Evolutionary conservation across 2,329 filamentous ascomycete genomes (phyloP).

Genomic region (Monosporascus sp.): DNA sequence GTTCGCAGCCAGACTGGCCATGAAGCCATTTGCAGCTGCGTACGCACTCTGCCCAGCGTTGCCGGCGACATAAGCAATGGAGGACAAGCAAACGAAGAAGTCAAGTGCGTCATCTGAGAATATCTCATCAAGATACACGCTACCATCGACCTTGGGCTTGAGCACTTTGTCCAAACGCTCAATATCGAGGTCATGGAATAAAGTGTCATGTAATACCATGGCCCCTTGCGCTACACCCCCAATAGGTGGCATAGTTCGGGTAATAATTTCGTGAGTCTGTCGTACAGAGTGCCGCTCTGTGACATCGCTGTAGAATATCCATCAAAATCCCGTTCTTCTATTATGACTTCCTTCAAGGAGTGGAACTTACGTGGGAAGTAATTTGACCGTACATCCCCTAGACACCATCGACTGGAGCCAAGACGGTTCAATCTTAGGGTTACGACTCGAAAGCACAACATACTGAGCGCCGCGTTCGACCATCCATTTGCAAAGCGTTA

Average conservation of each 20-base stretch:
- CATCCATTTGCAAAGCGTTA: constrained; percentile 36
- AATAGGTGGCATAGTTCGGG: constrained; percentile 26
- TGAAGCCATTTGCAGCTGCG: not conserved
- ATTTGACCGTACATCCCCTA: constrained; percentile 6
- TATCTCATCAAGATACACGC: constrained; percentile 24
- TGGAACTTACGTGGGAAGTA: constrained; percentile 1
- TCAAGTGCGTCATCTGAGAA: constrained; percentile 27
- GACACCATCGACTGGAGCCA: constrained; percentile 18
- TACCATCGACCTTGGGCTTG: constrained; percentile 30
- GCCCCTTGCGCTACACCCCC: constrained; percentile 38
- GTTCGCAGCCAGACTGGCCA: not conserved
- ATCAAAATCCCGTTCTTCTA: too few relatives aligned
- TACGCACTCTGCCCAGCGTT: not conserved
- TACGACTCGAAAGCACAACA: constrained; percentile 34
- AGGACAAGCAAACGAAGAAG: constrained; percentile 30
- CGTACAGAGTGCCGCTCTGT: constrained; percentile 13
- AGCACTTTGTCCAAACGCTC: constrained; percentile 20
- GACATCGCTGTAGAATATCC: constrained; percentile 11
- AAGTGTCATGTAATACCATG: constrained; percentile 36
- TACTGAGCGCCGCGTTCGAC: constrained; percentile 29
- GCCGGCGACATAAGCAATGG: not conserved
- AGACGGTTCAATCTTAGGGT: constrained; percentile 24
- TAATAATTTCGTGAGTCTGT: constrained; percentile 7
- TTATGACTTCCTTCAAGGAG: too few relatives aligned
- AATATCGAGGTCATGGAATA: constrained; percentile 21